These are phyloP conservation scores for Zea mays DNA, from an alignment of 176 grass and related monocot genomes.

Conservation along the genomic window Zm-B73-REFERENCE-NAM-5.0 NC_050100.1:4648501-4649000, in stretches of 20 bases:
- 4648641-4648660: neutral
- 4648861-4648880: constrained; percentile 13
- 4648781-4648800: constrained; percentile 97
- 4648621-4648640: constrained; percentile 6
- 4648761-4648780: constrained; percentile 63
- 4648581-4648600: constrained; percentile 5
- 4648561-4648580: neutral
- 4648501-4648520: neutral
- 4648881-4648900: neutral
- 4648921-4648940: no score
- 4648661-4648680: constrained; percentile 25
- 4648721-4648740: constrained; percentile 82
- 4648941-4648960: no score
- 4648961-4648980: no score
- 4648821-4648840: constrained; percentile 91
- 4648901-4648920: no score
- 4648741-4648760: constrained; percentile 68
- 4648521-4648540: neutral
- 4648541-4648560: neutral
- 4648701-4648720: constrained; percentile 26
- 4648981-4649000: neutral
- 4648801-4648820: constrained; percentile 76
- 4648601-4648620: constrained; percentile 15
- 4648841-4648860: constrained; percentile 19
- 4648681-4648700: constrained; percentile 12